phyloP scores from a whole-genome alignment of 106 monocot species.

The Posidonia australis region DNA sequence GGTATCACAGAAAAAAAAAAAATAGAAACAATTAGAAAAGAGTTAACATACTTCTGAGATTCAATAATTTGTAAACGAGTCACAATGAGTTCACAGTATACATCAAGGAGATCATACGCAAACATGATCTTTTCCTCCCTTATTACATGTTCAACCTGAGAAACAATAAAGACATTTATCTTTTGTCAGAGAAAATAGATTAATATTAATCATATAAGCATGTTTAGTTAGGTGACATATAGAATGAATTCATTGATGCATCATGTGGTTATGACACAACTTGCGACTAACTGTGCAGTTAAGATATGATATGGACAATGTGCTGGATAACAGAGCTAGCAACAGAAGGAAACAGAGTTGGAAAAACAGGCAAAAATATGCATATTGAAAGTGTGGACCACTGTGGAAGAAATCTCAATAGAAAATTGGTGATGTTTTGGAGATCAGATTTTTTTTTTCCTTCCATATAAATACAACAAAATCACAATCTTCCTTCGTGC shows the following conservation, averaged over 20 bases:
- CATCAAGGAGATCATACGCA: constrained; percentile 77
- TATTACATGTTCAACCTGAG: constrained; percentile 93
- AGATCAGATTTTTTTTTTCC: too few species aligned
- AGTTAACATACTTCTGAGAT: constrained; percentile 57
- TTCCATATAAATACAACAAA: too few species aligned
- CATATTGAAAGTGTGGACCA: too few species aligned
- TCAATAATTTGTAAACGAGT: constrained; percentile 72
- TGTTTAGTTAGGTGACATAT: background rate
- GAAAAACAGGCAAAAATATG: too few species aligned
- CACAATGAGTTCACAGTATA: constrained; percentile 87
- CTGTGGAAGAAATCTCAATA: too few species aligned
- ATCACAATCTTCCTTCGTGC: too few species aligned
- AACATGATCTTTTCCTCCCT: constrained; percentile 82
- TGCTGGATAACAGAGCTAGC: too few species aligned
- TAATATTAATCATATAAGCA: constrained; percentile 1
- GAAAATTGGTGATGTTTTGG: too few species aligned
- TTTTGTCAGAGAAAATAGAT: background rate
- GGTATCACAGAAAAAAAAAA: background rate
- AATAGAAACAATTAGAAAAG: background rate
- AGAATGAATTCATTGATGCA: background rate
- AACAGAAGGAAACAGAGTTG: too few species aligned
- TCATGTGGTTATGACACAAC: too few species aligned
- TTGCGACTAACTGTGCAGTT: too few species aligned
- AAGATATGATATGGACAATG: too few species aligned
- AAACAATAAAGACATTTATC: constrained; percentile 1